Evolutionary conservation across 2,329 filamentous ascomycete genomes (phyloP).

Genomic region (Exophiala aquamarina): DNA sequence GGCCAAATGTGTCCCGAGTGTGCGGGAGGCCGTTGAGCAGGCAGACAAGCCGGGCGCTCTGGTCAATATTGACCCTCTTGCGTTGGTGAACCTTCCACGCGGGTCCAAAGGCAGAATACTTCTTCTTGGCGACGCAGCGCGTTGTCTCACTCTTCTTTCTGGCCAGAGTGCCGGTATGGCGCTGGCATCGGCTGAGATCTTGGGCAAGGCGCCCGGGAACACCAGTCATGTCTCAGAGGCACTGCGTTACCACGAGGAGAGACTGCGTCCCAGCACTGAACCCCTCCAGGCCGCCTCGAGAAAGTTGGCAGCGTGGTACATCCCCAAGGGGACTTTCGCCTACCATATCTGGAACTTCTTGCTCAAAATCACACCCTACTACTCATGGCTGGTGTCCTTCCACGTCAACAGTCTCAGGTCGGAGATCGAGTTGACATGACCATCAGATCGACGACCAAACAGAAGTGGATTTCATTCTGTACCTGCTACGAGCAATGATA

Average conservation of each 20-base stretch:
- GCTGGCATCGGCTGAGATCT: slow-evolving; percentile 41
- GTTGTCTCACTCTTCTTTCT: slow-evolving; percentile 47
- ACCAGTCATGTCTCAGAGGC: slow-evolving; percentile 22
- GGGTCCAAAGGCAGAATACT: slow-evolving; percentile 52
- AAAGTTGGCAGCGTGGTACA: slow-evolving; percentile 6
- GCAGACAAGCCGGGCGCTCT: slow-evolving; percentile 1
- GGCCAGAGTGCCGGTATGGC: slow-evolving; percentile 55
- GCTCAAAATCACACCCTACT: background rate
- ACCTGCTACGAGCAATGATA: too few relatives aligned
- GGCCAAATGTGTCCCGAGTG: background rate
- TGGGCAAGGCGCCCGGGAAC: slow-evolving; percentile 39
- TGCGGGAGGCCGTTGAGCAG: slow-evolving; percentile 3
- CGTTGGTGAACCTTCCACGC: slow-evolving; percentile 7
- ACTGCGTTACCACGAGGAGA: slow-evolving; percentile 25
- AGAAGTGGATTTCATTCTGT: too few relatives aligned
- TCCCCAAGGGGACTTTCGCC: background rate
- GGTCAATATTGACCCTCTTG: slow-evolving; percentile 10
- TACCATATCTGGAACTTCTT: background rate
- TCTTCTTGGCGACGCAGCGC: slow-evolving; percentile 57
- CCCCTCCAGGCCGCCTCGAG: slow-evolving; percentile 10
- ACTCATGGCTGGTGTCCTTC: background rate
- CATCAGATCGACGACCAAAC: too few relatives aligned
- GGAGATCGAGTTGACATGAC: too few relatives aligned
- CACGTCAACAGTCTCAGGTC: background rate
- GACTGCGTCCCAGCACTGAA: slow-evolving; percentile 25